Conservation (phyloP, 805 yeast genomes). For the Kluyveromyces dobzhanskii region DNA sequence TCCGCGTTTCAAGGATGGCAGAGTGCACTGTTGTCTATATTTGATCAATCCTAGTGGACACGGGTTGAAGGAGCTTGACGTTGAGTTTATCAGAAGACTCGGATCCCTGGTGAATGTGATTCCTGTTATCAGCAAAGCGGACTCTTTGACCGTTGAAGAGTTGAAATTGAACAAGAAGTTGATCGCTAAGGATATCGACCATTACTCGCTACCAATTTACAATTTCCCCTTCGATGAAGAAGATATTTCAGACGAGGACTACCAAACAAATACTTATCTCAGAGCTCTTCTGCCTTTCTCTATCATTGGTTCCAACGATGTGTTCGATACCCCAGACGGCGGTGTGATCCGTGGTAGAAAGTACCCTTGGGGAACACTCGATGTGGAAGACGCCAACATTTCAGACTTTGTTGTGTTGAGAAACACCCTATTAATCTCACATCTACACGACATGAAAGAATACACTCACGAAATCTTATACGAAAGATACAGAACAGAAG, state of each 20-base stretch:
- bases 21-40: constrained; percentile 70
- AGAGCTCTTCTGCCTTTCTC: constrained; percentile 61
- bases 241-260: constrained; percentile 50
- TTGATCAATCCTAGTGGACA: constrained; percentile 82
- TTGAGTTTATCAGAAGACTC: constrained; percentile 67
- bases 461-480: constrained; percentile 79
- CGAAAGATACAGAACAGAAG: constrained; percentile 85
- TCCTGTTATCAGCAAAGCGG: constrained; percentile 82
- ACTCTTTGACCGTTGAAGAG: constrained; percentile 76
- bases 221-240: constrained; percentile 58
- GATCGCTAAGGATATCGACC: constrained; percentile 67
- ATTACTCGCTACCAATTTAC: constrained; percentile 62
- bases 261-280: constrained; percentile 56
- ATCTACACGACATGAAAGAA: constrained; percentile 82
- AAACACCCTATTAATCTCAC: constrained; percentile 73
- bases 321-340: constrained; percentile 38
- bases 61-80: constrained; percentile 68
- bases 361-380: constrained; percentile 53
- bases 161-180: constrained; percentile 63
- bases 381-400: constrained; percentile 61
- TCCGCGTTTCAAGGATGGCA: constrained; percentile 76
- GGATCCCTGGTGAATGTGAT: constrained; percentile 76
- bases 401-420: constrained; percentile 77
- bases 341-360: constrained; percentile 39
- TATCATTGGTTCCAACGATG: constrained; percentile 60